phyloP scores from a whole-genome alignment of 1,284 basidiomycete species.

The Boletus sp. region DNA sequence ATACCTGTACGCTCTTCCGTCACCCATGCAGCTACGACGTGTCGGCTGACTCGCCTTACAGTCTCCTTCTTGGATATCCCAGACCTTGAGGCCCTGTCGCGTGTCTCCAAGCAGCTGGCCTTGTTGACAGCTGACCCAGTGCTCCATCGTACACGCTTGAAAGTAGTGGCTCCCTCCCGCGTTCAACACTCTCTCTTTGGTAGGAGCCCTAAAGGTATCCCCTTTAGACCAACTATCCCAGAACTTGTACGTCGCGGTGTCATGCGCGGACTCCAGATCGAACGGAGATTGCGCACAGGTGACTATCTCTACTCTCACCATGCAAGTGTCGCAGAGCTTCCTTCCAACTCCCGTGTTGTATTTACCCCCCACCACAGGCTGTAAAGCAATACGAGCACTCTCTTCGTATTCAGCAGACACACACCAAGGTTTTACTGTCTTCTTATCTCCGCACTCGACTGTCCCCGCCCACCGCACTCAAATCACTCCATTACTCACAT shows the following conservation, averaged over 20 bases:
- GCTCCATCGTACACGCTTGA: slow-evolving; percentile 55
- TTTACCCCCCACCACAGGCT: slow-evolving; percentile 28
- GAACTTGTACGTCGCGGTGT: slow-evolving; percentile 66
- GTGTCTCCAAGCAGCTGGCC: slow-evolving; percentile 43
- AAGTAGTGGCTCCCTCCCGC: slow-evolving; percentile 60
- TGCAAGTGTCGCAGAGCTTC: slow-evolving; percentile 37
- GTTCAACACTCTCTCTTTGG: slow-evolving; percentile 62
- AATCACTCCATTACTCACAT: slow-evolving; percentile 33
- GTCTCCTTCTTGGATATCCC: slow-evolving; percentile 70
- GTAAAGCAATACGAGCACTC: slow-evolving; percentile 41
- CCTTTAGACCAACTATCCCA: slow-evolving; percentile 56
- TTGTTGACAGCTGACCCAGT: slow-evolving; percentile 55
- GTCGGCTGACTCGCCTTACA: slow-evolving; percentile 26
- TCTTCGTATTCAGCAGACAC: slow-evolving; percentile 37
- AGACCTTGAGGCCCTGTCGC: slow-evolving; percentile 53
- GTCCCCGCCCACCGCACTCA: slow-evolving; percentile 27
- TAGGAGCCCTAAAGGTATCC: slow-evolving; percentile 46
- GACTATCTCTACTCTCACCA: slow-evolving; percentile 57
- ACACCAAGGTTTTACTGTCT: slow-evolving; percentile 36
- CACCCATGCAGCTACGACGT: background rate
- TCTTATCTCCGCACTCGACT: slow-evolving; percentile 36
- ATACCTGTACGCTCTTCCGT: slow-evolving; percentile 46
- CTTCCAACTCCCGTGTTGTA: background rate
- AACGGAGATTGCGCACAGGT: slow-evolving; percentile 60
- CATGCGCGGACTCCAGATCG: slow-evolving; percentile 61